Conservation (phyloP, 2,329 filamentous ascomycete genomes). For the Beauveria sp. region DNA sequence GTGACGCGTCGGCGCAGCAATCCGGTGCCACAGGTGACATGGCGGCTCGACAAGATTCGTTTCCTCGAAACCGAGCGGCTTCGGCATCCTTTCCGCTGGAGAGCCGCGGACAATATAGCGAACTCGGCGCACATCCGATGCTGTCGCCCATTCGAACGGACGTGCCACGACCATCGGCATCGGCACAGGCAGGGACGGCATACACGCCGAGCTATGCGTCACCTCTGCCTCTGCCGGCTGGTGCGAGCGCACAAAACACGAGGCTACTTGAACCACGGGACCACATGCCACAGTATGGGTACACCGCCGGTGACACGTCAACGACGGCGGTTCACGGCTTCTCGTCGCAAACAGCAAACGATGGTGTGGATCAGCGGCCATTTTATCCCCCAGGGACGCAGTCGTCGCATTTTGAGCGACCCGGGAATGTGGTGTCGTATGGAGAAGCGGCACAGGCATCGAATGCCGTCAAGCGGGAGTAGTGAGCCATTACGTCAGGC, state of each 20-base stretch:
- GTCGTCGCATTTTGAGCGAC: neutral
- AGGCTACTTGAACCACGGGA: neutral
- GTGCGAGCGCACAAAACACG: neutral
- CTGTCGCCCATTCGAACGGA: slow-evolving; percentile 4
- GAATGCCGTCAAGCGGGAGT: slow-evolving; percentile 2
- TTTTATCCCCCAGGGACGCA: neutral
- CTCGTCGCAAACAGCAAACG: neutral
- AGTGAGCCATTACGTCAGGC: neutral
- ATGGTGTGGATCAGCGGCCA: neutral
- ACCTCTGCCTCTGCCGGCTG: neutral
- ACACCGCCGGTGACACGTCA: neutral
- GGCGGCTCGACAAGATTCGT: neutral
- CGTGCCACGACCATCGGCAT: neutral
- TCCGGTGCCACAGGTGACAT: slow-evolving; percentile 7
- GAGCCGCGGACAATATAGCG: neutral
- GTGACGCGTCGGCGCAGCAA: neutral
- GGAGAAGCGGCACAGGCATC: neutral
- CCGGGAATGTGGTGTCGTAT: neutral
- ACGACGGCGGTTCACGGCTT: neutral
- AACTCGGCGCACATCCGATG: neutral
- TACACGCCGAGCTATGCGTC: neutral
- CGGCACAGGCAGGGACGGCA: neutral
- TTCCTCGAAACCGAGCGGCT: slow-evolving; percentile 2
- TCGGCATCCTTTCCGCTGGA: slow-evolving; percentile 5
- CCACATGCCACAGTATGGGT: neutral